These are phyloP conservation scores for Suillus brevipes DNA, from an alignment of 768 basidiomycete species.

Conservation along the genomic window DNA sequence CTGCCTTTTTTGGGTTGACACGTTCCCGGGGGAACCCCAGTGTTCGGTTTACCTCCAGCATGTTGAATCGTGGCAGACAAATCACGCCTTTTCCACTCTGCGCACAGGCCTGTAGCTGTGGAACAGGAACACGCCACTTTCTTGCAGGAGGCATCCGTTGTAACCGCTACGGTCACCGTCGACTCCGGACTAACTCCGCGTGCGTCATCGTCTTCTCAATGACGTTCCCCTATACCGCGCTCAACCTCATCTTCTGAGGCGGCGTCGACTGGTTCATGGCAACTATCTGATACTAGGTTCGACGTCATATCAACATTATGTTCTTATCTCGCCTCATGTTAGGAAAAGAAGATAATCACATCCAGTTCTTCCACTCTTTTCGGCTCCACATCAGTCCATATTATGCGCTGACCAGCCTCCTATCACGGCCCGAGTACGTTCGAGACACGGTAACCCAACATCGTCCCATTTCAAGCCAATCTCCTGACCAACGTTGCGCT, in stretches of 20 bases:
- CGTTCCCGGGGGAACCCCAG: background rate
- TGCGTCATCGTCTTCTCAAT: background rate
- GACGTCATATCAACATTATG: background rate
- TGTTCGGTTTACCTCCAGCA: background rate
- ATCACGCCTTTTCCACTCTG: background rate
- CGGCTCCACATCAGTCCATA: background rate
- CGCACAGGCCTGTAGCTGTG: background rate
- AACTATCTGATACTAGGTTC: background rate
- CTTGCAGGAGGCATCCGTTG: background rate
- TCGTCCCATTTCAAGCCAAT: background rate
- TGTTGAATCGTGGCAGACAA: background rate
- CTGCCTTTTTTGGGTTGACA: background rate
- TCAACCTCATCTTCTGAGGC: background rate
- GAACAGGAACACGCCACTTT: background rate
- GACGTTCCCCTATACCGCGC: background rate
- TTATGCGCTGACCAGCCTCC: background rate
- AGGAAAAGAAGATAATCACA: background rate
- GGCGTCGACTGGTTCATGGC: no score
- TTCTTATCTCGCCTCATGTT: conserved; percentile 4
- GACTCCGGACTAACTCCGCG: background rate
- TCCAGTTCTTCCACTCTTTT: background rate
- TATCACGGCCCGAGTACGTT: background rate
- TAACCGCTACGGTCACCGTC: background rate
- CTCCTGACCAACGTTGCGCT: background rate
- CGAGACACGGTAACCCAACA: background rate